These are phyloP conservation scores for Xylaria hypoxylon DNA, from an alignment of 2,329 filamentous ascomycete genomes.

Conservation along the genomic window DNA sequence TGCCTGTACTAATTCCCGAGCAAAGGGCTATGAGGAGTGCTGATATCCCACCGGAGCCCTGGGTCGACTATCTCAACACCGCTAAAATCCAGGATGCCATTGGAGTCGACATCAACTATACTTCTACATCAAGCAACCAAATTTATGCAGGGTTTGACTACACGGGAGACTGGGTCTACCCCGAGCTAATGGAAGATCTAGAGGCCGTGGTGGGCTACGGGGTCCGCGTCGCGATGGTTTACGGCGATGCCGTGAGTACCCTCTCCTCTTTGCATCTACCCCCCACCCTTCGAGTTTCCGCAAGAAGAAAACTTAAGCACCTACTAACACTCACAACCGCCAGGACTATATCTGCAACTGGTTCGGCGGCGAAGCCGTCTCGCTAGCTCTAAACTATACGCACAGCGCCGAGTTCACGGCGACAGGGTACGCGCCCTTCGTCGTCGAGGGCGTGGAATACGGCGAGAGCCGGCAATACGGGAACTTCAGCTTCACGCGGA, in stretches of 20 bases:
- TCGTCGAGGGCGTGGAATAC: conserved; percentile 74
- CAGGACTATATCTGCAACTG: conserved; percentile 74
- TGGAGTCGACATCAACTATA: conserved; percentile 65
- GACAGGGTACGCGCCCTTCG: conserved; percentile 78
- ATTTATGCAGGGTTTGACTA: conserved; percentile 61
- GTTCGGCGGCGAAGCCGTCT: conserved; percentile 80
- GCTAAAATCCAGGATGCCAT: conserved; percentile 64
- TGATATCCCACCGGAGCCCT: conserved; percentile 69
- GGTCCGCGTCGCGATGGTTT: conserved; percentile 77
- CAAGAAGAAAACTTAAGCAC: too few species aligned
- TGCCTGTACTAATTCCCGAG: background rate
- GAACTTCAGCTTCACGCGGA: conserved; percentile 73
- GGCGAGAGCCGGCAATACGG: conserved; percentile 81
- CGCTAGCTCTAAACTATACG: conserved; percentile 67
- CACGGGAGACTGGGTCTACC: conserved; percentile 72
- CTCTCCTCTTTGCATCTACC: background rate
- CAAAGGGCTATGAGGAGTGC: conserved; percentile 64
- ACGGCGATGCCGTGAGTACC: conserved; percentile 63
- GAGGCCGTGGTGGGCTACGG: conserved; percentile 70
- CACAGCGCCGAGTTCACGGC: conserved; percentile 68
- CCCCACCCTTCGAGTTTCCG: background rate
- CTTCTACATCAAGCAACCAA: conserved; percentile 58
- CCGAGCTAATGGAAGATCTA: conserved; percentile 69
- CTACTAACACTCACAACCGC: too few species aligned
- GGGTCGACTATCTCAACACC: conserved; percentile 73